Conservation (phyloP, 2,329 filamentous ascomycete species). For the Ophiobolus disseminans region DNA sequence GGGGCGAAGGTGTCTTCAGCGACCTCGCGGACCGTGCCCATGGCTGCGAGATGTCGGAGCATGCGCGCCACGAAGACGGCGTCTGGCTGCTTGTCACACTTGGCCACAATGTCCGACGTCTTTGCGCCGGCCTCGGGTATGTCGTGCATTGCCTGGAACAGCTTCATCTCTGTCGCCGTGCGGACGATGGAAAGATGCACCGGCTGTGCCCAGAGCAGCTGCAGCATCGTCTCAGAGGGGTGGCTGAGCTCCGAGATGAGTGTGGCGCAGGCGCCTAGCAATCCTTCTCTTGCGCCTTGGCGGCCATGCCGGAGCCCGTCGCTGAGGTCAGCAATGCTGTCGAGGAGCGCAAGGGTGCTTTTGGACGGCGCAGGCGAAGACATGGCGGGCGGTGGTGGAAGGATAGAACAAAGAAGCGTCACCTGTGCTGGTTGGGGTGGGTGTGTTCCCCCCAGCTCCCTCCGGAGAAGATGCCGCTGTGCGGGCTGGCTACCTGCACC, state of each 20-base stretch:
- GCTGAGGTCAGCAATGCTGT: slow-evolving; percentile 25
- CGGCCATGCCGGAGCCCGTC: slow-evolving; percentile 22
- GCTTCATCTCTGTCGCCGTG: slow-evolving; percentile 28
- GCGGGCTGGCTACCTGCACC: no score
- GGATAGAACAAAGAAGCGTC: background rate
- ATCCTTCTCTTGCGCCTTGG: slow-evolving; percentile 25
- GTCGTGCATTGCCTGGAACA: slow-evolving; percentile 28
- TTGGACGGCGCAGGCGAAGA: slow-evolving; percentile 10
- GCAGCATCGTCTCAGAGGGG: slow-evolving; percentile 30
- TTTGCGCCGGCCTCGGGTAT: slow-evolving; percentile 16
- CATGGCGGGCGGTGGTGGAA: background rate
- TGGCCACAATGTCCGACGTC: slow-evolving; percentile 20
- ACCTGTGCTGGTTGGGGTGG: background rate
- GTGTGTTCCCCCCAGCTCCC: background rate
- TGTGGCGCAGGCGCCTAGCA: slow-evolving; percentile 26
- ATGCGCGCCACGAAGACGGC: slow-evolving; percentile 32
- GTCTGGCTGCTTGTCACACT: slow-evolving; percentile 19
- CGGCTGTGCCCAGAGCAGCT: slow-evolving; percentile 33
- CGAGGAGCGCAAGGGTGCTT: slow-evolving; percentile 25
- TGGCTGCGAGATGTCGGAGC: slow-evolving; percentile 38
- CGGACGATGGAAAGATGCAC: slow-evolving; percentile 27
- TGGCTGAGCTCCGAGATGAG: slow-evolving; percentile 34
- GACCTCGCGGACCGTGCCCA: slow-evolving; percentile 27
- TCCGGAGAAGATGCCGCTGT: background rate
- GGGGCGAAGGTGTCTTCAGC: slow-evolving; percentile 26